Conservation (phyloP, 2,329 filamentous ascomycete genomes). For the Penicillium sp. region DNA sequence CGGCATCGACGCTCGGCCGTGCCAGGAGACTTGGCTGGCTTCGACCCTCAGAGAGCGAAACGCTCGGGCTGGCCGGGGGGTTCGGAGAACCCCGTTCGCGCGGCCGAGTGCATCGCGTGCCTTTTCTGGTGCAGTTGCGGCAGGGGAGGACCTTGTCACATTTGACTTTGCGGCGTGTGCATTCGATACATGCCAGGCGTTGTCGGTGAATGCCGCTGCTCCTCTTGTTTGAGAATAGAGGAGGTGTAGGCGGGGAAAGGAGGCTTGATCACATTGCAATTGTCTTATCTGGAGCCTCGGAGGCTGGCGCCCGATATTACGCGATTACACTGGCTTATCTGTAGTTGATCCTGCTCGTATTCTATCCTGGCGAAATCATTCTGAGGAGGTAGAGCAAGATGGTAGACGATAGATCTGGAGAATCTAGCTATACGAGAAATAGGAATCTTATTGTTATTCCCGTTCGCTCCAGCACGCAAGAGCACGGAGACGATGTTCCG, state of each 20-base stretch:
- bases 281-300: slow-evolving; percentile 10
- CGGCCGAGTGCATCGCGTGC: slow-evolving; percentile 12
- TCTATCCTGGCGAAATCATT: no score
- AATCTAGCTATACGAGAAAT: not conserved
- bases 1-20: slow-evolving; percentile 6
- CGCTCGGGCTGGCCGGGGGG: not conserved
- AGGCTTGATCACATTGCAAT: not conserved
- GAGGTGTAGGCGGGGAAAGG: not conserved
- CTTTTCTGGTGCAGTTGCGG: slow-evolving; percentile 36
- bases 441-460: not conserved
- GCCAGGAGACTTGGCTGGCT: not conserved
- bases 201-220: slow-evolving; percentile 19
- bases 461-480: not conserved
- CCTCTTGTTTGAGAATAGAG: not conserved
- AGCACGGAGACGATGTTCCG: not conserved
- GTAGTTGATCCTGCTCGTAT: no score
- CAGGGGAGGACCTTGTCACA: slow-evolving; percentile 47
- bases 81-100: slow-evolving; percentile 14
- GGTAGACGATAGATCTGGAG: not conserved
- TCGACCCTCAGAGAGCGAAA: slow-evolving; percentile 3
- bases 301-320: not conserved
- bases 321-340: not conserved
- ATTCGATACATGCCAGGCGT: slow-evolving; percentile 30
- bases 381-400: no score
- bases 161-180: slow-evolving; percentile 33